Base-by-base conservation (phyloP, 345 rosid genomes). In the Adansonia digitata region DNA sequence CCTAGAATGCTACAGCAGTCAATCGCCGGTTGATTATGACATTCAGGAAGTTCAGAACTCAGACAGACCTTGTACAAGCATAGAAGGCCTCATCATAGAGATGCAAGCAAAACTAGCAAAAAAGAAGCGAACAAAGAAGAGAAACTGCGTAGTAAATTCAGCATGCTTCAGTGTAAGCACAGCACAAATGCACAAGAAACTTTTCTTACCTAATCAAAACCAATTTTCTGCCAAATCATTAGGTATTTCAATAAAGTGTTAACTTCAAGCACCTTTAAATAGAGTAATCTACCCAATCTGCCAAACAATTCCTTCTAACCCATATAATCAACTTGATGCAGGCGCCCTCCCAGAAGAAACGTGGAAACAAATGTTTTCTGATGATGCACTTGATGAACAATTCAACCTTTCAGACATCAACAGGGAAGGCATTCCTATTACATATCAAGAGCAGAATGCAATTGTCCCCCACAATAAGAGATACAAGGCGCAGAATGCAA, bases 121-220 rank as follows among this genome's bases (percentile, higher is more conserved):
- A 77, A 86, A 85, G 82, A 92, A 90, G 80, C 82, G 84, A 72
- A 82, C 82, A 18, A 85, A 74, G 74, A 85, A 81, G 82, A 80
- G 82, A 72, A 57, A 42, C 79, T 46, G 77, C 72, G 69, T 74
- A 15, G 61, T 79, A 63, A 77, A 45, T 65, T 77, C 81, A 45
- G 63, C 78, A 62, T 85, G 74, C 34, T 74, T 75, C 74, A 64
- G 67, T 20, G 66, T 45, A 60, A 78, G 77, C 40, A 66, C 63
- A 55, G 31, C 67, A 70, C 85, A 81, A 77, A 69, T 75, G 78
- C 82, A 75, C 12, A 87, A 87, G 65, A 78, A 45, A 29, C 72
- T 73, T 69, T 24, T 77, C 75, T 73, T 75, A 46, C 76, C 77
- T 22, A 79, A 74, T 71, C 82, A 57, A 40, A 72, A 62, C 52